Evolutionary conservation across 495 filamentous ascomycete species (phyloP).

Genomic region (Aspergillus leporis): DNA sequence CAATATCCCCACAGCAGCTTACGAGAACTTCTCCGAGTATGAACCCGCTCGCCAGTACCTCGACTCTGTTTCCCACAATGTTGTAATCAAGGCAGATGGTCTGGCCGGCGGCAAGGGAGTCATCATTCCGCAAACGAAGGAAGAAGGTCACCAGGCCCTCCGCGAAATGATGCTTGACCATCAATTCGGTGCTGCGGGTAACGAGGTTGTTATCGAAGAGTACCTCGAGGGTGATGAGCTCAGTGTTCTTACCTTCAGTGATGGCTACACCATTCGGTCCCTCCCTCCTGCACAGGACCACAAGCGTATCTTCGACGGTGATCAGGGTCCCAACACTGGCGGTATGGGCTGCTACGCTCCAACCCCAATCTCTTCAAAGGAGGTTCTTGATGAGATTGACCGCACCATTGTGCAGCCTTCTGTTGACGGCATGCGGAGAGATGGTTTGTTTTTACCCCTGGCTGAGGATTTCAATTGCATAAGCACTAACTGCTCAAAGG

Average conservation of each 20-base stretch:
- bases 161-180: conserved; percentile 87
- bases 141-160: conserved; percentile 79
- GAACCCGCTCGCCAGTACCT: conserved; percentile 74
- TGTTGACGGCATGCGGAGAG: conserved; percentile 81
- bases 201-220: conserved; percentile 96
- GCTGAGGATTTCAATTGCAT: background rate
- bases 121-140: conserved; percentile 75
- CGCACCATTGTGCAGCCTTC: conserved; percentile 84
- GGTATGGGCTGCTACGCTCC: conserved; percentile 98
- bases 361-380: conserved; percentile 75
- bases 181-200: conserved; percentile 83
- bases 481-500: conserved; percentile 26
- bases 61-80: conserved; percentile 68
- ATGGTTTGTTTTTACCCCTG: conserved; percentile 44
- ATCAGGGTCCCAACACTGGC: conserved; percentile 90
- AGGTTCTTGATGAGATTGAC: conserved; percentile 75
- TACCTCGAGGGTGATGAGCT: conserved; percentile 90
- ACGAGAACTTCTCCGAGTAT: conserved; percentile 85
- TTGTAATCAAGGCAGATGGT: conserved; percentile 88
- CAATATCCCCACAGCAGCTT: conserved; percentile 85
- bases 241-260: conserved; percentile 86
- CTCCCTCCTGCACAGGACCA: conserved; percentile 96
- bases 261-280: conserved; percentile 80
- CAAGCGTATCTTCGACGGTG: conserved; percentile 90
- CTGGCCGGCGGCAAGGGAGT: conserved; percentile 92